Evolutionary conservation across 2,329 filamentous ascomycete genomes (phyloP).

Genomic region (Parastagonospora nodorum): DNA sequence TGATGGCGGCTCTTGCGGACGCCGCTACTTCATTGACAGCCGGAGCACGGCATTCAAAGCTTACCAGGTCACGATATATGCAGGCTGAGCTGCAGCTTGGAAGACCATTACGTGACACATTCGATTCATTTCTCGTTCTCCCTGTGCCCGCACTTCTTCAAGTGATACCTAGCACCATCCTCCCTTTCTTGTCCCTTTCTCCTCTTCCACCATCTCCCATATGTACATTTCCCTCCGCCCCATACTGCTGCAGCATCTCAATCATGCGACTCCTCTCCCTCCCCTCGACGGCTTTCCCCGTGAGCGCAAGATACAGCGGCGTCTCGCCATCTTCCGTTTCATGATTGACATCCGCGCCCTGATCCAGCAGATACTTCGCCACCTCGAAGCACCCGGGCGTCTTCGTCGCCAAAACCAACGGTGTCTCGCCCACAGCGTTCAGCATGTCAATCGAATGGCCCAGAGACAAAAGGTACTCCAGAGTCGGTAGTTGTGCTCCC

Average conservation of each 20-base stretch:
- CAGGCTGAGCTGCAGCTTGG: too few relatives aligned
- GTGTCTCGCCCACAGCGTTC: conserved; percentile 36
- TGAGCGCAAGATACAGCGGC: conserved; percentile 30
- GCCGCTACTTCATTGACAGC: too few relatives aligned
- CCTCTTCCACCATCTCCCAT: conserved; percentile 15
- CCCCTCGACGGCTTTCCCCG: conserved; percentile 22
- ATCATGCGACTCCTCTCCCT: conserved; percentile 36
- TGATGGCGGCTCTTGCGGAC: too few relatives aligned
- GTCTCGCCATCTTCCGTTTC: conserved; percentile 25
- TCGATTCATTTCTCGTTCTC: too few relatives aligned
- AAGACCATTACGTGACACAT: too few relatives aligned
- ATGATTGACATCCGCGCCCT: conserved; percentile 39
- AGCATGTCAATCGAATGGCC: conserved; percentile 34
- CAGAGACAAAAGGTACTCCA: conserved; percentile 31
- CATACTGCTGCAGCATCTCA: conserved; percentile 33
- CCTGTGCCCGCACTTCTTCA: background rate
- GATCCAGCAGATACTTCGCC: conserved; percentile 34
- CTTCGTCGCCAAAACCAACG: conserved; percentile 37
- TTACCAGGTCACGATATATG: too few relatives aligned
- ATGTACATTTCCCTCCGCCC: conserved; percentile 29
- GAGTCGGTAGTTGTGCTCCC: conserved; percentile 30
- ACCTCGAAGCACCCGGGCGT: conserved; percentile 32
- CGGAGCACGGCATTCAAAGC: too few relatives aligned
- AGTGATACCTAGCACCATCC: conserved; percentile 21
- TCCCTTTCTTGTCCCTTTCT: conserved; percentile 27